Percentiles rank a stretch among this genome's conserved stretches.
These are phyloP conservation scores for Mitragyna speciosa DNA, from an alignment of 257 asterid genomes.

Conservation along the genomic window DNA sequence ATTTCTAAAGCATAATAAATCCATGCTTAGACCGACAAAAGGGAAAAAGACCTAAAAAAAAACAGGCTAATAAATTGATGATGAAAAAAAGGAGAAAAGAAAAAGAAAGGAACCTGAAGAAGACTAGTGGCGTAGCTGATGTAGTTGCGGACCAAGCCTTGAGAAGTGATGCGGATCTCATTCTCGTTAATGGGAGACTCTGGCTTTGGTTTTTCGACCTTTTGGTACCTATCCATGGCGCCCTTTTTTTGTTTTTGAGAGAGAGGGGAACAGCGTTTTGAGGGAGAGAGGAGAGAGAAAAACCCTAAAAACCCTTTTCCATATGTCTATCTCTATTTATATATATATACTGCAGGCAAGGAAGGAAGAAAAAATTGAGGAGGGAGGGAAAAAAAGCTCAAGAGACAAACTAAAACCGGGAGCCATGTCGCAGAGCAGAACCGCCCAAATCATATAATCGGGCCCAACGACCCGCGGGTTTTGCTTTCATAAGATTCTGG, in stretches of 20 bases:
- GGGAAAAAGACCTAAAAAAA: not conserved
- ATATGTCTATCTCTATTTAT: not conserved
- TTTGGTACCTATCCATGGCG: slow-evolving; percentile 81
- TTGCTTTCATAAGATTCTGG: too few species aligned
- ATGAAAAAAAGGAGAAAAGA: not conserved
- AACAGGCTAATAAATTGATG: not conserved
- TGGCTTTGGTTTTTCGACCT: slow-evolving; percentile 81
- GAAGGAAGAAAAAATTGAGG: not conserved
- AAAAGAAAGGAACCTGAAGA: slow-evolving; percentile 57
- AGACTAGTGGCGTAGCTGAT: slow-evolving; percentile 79
- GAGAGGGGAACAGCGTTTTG: not conserved
- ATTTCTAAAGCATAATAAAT: too few species aligned
- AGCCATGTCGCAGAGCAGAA: too few species aligned
- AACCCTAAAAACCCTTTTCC: slow-evolving; percentile 32
- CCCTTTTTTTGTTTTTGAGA: not conserved
- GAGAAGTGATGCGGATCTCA: slow-evolving; percentile 96
- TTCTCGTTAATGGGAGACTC: slow-evolving; percentile 78
- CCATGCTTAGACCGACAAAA: not conserved
- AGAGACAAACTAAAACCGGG: too few species aligned
- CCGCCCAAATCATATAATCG: too few species aligned
- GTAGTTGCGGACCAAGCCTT: slow-evolving; percentile 79
- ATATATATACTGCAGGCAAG: not conserved
- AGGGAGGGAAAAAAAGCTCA: not conserved
- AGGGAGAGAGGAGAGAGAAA: not conserved
- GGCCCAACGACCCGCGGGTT: too few species aligned